Conservation (phyloP, 495 filamentous ascomycete genomes). For the Elaphomyces granulatus region DNA sequence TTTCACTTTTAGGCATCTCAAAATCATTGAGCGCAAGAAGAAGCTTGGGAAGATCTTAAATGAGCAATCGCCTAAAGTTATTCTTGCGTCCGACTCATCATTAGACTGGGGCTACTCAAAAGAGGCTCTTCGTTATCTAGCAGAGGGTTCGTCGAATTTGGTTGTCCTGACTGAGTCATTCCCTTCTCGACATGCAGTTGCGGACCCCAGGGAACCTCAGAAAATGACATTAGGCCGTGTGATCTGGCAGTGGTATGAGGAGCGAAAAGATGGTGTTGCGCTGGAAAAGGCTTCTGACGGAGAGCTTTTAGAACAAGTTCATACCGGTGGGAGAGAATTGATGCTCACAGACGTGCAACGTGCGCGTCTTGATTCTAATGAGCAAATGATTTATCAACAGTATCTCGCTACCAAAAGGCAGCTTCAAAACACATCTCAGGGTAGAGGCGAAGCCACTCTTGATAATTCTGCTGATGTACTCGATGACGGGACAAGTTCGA, state of each 20-base stretch:
- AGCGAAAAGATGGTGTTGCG: conserved; percentile 47
- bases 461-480: conserved; percentile 62
- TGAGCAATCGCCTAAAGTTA: conserved; percentile 48
- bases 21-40: conserved; percentile 60
- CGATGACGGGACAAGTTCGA: conserved; percentile 72
- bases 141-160: conserved; percentile 60
- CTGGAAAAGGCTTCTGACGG: conserved; percentile 41
- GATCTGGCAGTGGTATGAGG: conserved; percentile 63
- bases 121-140: conserved; percentile 61
- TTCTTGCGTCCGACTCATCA: conserved; percentile 79
- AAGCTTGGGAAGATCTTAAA: conserved; percentile 51
- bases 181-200: conserved; percentile 27
- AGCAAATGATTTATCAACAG: conserved; percentile 72
- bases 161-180: conserved; percentile 67
- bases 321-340: conserved; percentile 47
- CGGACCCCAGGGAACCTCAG: conserved; percentile 19
- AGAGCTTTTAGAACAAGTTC: conserved; percentile 48
- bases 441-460: conserved; percentile 45
- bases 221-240: conserved; percentile 36
- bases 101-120: conserved; percentile 93
- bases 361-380: conserved; percentile 52
- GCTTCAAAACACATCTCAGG: conserved; percentile 58
- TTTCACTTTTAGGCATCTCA: conserved; percentile 81
- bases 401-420: conserved; percentile 75
- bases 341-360: conserved; percentile 43